Base-by-base conservation (phyloP, 2,329 filamentous ascomycete species). In the Colletotrichum lini region DNA sequence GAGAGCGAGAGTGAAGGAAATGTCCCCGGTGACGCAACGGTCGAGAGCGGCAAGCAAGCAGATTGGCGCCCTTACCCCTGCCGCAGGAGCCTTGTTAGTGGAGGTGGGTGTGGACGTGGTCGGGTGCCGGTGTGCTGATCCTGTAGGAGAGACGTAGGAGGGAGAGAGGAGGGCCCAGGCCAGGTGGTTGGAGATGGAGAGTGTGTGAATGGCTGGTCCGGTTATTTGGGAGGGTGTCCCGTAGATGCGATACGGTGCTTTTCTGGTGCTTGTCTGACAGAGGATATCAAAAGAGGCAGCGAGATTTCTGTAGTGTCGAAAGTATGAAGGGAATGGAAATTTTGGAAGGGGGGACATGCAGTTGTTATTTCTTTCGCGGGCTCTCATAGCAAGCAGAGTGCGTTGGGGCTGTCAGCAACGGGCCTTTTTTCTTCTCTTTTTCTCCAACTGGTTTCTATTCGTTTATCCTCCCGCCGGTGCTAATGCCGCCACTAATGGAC, bases 11-110 rank as follows among this genome's bases (percentile, higher is more conserved):
- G 26, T 59, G 58, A 45, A 18, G 45, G 45, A 47, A 18, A 18
- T 35, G 57, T 62, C 56, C 50, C 52, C 57, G 64, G 65, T 72
- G 69, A 72, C 65, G 69, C 65, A 72, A 68, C 65, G n/a, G 47
- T 42, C 58, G 40, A 49, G 67, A 50, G 52, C 18, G 49, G 42
- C 53, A 47, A 49, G 52, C 59, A 59, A 63, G 26, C 45, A 63
- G 69, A 63, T 69, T 71, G 65, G 69, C 38, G 40, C 50, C 52
- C 30, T 49, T 38, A 47, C 66, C 65, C 63, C 64, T 67, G 68
- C 64, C 53, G 68, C 64, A 66, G 56, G 62, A 61, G 56, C 49
- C 63, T 38, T 68, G 50, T 58, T 56, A 54, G 59, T 50, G 35
- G 35, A 38, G 35, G 35, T 38, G 35, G 8, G 30, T 9, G 35